phyloP scores from a whole-genome alignment of 75 land plant species.

The Azolla pinnata region DNA sequence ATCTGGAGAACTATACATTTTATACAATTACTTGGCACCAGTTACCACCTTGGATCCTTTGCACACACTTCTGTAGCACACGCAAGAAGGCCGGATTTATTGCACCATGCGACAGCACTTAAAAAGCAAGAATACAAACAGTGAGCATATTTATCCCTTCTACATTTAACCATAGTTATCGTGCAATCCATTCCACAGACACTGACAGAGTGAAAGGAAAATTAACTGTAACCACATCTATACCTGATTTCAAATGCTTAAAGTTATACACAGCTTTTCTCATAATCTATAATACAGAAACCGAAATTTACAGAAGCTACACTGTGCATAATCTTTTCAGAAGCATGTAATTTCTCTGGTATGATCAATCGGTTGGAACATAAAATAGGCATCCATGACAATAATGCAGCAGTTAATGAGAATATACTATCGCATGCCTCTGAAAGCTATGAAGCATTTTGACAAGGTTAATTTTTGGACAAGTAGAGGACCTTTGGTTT shows the following conservation, averaged over 20 bases:
- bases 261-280: not conserved
- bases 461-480: too few species aligned
- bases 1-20: not conserved
- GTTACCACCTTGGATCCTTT: constrained; percentile 76
- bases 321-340: too few species aligned
- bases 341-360: too few species aligned
- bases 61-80: constrained; percentile 99
- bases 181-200: not conserved
- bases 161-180: not conserved
- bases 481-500: too few species aligned
- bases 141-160: too few species aligned
- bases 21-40: not conserved
- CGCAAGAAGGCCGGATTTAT: constrained; percentile 74
- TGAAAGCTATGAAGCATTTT: too few species aligned
- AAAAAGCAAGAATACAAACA: constrained; percentile 8
- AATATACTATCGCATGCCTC: too few species aligned
- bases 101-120: constrained; percentile 98
- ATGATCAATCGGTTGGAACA: too few species aligned
- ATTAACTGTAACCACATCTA: not conserved
- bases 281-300: not conserved
- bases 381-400: too few species aligned
- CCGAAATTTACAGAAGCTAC: not conserved
- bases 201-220: not conserved
- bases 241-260: not conserved
- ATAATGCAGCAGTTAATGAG: too few species aligned